A percentile compares a stretch with the other conserved stretches of the same genome.
Evolutionary conservation across 345 rosid genomes (phyloP).

Genomic region (Pistacia integerrima): DNA sequence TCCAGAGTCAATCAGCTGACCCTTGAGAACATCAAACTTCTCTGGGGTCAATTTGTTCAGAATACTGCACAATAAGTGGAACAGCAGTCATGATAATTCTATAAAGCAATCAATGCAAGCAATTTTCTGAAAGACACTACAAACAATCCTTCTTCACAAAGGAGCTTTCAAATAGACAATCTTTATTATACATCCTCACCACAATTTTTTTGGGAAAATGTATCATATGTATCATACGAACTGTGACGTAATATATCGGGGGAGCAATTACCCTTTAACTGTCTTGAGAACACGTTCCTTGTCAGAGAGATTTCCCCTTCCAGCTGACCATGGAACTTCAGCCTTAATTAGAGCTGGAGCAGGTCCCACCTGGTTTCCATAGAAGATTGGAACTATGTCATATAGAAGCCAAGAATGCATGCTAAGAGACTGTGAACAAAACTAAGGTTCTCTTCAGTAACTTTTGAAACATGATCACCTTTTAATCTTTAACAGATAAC

Average conservation of each 20-base stretch:
- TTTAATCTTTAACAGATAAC: slow-evolving; percentile 4
- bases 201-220: neutral
- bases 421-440: neutral
- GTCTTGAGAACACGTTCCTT: slow-evolving; percentile 62
- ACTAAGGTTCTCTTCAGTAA: neutral
- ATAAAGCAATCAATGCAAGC: slow-evolving; percentile 4
- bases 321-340: slow-evolving; percentile 73
- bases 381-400: neutral
- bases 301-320: slow-evolving; percentile 59
- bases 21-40: slow-evolving; percentile 89
- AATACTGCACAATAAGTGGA: slow-evolving; percentile 52
- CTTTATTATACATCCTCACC: neutral
- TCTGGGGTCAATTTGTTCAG: slow-evolving; percentile 90
- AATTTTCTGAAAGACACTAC: neutral
- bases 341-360: slow-evolving; percentile 63
- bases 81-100: slow-evolving; percentile 13
- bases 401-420: slow-evolving; percentile 8
- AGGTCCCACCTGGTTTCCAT: slow-evolving; percentile 58
- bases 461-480: neutral
- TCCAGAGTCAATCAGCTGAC: slow-evolving; percentile 85
- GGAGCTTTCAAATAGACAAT: neutral
- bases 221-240: neutral
- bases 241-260: slow-evolving; percentile 1
- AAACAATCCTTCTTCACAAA: neutral
- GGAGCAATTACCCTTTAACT: slow-evolving; percentile 62